Evolutionary conservation across 345 rosid genomes (phyloP).

Genomic region (Gossypium australe): DNA sequence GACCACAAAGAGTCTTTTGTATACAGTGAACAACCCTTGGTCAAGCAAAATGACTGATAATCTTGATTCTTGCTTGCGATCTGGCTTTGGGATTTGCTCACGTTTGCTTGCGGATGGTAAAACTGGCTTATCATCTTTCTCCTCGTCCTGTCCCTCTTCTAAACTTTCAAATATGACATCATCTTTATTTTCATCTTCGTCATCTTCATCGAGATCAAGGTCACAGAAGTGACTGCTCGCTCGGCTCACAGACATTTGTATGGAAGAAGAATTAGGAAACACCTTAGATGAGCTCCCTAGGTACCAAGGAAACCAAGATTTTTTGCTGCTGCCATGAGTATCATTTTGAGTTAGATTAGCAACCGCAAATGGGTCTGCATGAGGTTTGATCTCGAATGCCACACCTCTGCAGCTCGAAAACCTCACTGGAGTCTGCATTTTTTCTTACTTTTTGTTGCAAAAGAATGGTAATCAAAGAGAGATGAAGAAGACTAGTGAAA

Average conservation of each 20-base stretch:
- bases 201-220: constrained; percentile 33
- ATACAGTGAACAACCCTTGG: constrained; percentile 74
- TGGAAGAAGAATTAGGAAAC: constrained; percentile 31
- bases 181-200: constrained; percentile 22
- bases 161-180: constrained; percentile 12
- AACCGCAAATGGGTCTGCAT: constrained; percentile 38
- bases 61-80: constrained; percentile 49
- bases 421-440: constrained; percentile 34
- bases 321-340: constrained; percentile 6
- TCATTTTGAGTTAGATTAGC: constrained; percentile 10
- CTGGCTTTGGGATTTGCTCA: constrained; percentile 34
- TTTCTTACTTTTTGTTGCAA: not conserved
- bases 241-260: constrained; percentile 40
- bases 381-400: constrained; percentile 59
- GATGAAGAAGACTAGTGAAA: not conserved
- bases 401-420: constrained; percentile 74
- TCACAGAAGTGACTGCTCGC: constrained; percentile 77
- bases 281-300: constrained; percentile 33
- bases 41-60: constrained; percentile 66
- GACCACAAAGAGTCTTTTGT: constrained; percentile 60
- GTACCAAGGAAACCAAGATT: constrained; percentile 36
- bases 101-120: constrained; percentile 26
- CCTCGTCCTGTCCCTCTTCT: constrained; percentile 41
- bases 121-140: constrained; percentile 12
- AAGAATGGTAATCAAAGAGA: not conserved